Evolutionary conservation across 805 yeast genomes (phyloP).

Genomic region (Spathaspora boniae): DNA sequence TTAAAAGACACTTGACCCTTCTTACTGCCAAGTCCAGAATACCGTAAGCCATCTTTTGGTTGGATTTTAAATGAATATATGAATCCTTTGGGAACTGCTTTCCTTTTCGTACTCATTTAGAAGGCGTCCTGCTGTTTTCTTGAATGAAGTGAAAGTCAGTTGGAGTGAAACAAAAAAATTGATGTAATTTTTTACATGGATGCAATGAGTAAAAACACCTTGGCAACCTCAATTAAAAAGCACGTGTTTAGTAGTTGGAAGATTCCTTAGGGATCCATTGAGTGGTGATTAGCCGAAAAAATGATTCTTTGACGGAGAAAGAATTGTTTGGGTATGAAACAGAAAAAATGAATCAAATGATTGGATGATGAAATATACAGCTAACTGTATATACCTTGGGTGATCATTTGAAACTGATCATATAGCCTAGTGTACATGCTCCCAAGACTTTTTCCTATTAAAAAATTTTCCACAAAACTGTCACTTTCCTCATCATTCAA

Average conservation of each 20-base stretch:
- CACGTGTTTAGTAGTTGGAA: too few species aligned
- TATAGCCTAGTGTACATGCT: constrained; percentile 88
- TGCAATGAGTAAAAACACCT: not conserved
- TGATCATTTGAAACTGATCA: constrained; percentile 90
- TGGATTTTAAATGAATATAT: constrained; percentile 4
- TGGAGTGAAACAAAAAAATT: not conserved
- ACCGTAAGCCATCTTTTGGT: too few species aligned
- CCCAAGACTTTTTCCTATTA: constrained; percentile 80
- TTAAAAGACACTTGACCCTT: not conserved
- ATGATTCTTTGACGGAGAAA: too few species aligned
- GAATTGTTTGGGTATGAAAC: too few species aligned
- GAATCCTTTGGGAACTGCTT: constrained; percentile 4
- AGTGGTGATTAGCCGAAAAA: too few species aligned
- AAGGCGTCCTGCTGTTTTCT: not conserved
- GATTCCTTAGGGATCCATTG: constrained; percentile 3
- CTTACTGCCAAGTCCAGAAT: too few species aligned
- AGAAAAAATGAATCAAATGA: too few species aligned
- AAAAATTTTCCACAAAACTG: constrained; percentile 67
- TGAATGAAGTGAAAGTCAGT: not conserved
- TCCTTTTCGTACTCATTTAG: constrained; percentile 2
- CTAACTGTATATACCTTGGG: constrained; percentile 89
- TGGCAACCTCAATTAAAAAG: constrained; percentile 1
- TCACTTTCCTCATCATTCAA: constrained; percentile 71
- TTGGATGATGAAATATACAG: not conserved
- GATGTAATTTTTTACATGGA: not conserved